These are phyloP conservation scores for Rosa persica DNA, from an alignment of 306 rosid genomes.

Conservation along the genomic window DNA sequence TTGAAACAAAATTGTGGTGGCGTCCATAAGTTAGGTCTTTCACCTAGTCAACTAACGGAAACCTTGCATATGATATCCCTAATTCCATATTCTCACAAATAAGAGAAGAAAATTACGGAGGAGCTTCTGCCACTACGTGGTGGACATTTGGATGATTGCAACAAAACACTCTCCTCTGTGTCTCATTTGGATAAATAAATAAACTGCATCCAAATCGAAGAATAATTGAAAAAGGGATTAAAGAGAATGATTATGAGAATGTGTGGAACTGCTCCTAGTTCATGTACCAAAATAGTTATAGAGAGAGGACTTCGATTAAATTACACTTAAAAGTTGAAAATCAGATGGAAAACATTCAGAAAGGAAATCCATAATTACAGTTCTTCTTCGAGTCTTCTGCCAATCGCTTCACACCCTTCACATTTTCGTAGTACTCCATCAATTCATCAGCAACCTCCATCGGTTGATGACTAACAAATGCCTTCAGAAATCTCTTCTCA, in stretches of 20 bases:
- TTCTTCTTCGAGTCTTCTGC: slow-evolving; percentile 58
- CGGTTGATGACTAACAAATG: slow-evolving; percentile 43
- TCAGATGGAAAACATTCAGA: slow-evolving; percentile 34
- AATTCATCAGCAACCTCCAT: slow-evolving; percentile 58
- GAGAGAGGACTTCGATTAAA: neutral
- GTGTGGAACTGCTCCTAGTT: neutral
- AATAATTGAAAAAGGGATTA: neutral
- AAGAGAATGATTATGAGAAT: neutral
- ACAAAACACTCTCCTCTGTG: too few relatives aligned
- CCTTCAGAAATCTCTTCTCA: slow-evolving; percentile 56
- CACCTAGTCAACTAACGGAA: too few relatives aligned
- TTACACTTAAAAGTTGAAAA: neutral
- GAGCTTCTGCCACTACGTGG: too few relatives aligned
- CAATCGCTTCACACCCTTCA: slow-evolving; percentile 60
- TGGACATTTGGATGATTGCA: too few relatives aligned
- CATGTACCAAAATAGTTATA: neutral
- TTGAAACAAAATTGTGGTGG: too few relatives aligned
- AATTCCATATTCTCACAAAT: too few relatives aligned
- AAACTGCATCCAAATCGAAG: neutral
- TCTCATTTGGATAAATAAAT: too few relatives aligned
- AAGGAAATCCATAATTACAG: slow-evolving; percentile 53
- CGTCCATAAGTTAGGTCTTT: too few relatives aligned
- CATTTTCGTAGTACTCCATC: slow-evolving; percentile 50
- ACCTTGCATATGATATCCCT: too few relatives aligned
- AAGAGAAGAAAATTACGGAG: too few relatives aligned